phyloP scores from a whole-genome alignment of 148 eudicot genomes.

The Diospyros kaki region DNA sequence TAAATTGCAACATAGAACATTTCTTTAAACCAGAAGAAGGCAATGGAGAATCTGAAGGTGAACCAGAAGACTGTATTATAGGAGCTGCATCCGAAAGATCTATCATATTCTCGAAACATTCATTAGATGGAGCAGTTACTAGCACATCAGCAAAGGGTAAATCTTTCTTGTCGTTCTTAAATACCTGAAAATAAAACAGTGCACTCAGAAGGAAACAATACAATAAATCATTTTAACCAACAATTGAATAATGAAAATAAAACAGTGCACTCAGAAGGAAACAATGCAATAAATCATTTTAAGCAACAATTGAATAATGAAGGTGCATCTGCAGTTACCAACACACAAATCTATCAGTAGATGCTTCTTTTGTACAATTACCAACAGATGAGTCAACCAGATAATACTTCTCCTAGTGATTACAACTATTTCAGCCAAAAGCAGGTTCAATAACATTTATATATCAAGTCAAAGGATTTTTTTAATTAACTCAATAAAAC shows the following conservation, averaged over 20 bases:
- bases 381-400: constrained; percentile 1
- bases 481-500: background rate
- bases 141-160: constrained; percentile 22
- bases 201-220: constrained; percentile 7
- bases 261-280: constrained; percentile 1
- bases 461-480: background rate
- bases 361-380: background rate
- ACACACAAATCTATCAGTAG: background rate
- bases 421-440: background rate
- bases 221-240: constrained; percentile 3
- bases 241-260: constrained; percentile 3
- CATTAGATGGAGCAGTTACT: constrained; percentile 28
- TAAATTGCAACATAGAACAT: constrained; percentile 65
- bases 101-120: constrained; percentile 21
- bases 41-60: constrained; percentile 28
- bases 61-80: constrained; percentile 24
- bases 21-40: constrained; percentile 32
- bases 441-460: background rate
- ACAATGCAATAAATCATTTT: background rate
- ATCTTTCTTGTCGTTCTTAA: constrained; percentile 25
- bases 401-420: background rate
- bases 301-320: constrained; percentile 2
- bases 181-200: constrained; percentile 33
- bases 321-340: background rate
- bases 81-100: constrained; percentile 30